These are phyloP conservation scores for Fusarium equiseti DNA, from an alignment of 2,329 filamentous ascomycete species.

Conservation along the genomic window DNA sequence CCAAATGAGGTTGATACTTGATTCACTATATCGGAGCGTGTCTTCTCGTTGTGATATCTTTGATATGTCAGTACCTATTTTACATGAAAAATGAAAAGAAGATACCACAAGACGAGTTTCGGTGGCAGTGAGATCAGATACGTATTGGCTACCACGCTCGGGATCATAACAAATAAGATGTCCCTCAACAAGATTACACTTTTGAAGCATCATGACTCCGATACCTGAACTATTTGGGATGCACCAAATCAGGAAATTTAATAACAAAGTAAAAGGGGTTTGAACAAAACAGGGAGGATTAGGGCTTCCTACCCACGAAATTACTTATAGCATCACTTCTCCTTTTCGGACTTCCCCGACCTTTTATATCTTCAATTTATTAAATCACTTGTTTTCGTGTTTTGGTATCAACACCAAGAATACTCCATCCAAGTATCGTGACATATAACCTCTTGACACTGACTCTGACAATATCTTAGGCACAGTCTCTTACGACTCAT, in stretches of 20 bases:
- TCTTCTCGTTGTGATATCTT: not conserved
- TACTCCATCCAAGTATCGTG: not conserved
- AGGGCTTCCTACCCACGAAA: not conserved
- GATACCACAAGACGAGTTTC: not conserved
- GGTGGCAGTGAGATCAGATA: not conserved
- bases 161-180: no score
- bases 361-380: no score
- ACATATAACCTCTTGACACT: not conserved
- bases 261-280: not conserved
- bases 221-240: not conserved
- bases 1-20: not conserved
- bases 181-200: no score
- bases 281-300: not conserved
- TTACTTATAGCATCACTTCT: not conserved
- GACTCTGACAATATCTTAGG: no score
- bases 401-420: not conserved
- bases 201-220: no score
- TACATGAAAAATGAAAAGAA: not conserved
- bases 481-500: no score
- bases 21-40: not conserved
- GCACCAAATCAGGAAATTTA: rapidly evolving
- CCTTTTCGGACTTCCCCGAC: not conserved
- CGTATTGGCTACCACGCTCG: not conserved
- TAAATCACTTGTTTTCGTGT: no score
- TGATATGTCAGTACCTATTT: not conserved